Evolutionary conservation across 2,329 filamentous ascomycete genomes (phyloP).

Genomic region (Neophaeococcomyces mojaviensis): DNA sequence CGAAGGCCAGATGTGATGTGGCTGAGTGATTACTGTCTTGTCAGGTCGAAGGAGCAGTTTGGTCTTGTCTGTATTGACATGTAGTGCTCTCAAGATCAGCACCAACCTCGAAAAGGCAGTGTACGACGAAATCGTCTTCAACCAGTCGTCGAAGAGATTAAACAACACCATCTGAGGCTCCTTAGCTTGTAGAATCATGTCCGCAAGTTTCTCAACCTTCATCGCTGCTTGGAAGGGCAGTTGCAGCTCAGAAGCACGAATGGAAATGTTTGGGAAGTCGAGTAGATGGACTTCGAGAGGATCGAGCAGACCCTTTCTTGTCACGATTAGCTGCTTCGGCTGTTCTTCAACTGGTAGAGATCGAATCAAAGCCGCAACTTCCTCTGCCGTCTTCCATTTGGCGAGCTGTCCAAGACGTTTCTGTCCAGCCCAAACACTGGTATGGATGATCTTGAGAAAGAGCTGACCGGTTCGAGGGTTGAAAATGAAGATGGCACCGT

Average conservation of each 20-base stretch:
- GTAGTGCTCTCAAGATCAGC: conserved; percentile 84
- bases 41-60: conserved; percentile 91
- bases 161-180: conserved; percentile 99
- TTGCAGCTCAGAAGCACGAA: conserved; percentile 92
- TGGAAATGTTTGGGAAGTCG: conserved; percentile 98
- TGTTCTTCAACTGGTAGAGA: conserved; percentile 96
- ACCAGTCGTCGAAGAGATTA: conserved; percentile 97
- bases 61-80: conserved; percentile 97
- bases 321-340: conserved; percentile 97
- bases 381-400: conserved; percentile 99
- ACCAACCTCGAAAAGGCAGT: conserved; percentile 95
- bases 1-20: conserved; percentile 97
- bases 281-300: conserved; percentile 94
- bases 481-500: conserved; percentile 99
- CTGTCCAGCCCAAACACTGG: conserved; percentile 97
- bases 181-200: conserved; percentile 96
- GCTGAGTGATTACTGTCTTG: conserved; percentile 96
- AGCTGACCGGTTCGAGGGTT: conserved; percentile 96
- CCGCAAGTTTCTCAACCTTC: conserved; percentile 98
- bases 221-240: conserved; percentile 98
- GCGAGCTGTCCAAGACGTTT: conserved; percentile 97
- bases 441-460: conserved; percentile 99
- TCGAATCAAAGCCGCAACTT: conserved; percentile 94
- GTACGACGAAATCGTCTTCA: conserved; percentile 97
- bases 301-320: conserved; percentile 91